Conservation (phyloP, 2,329 filamentous ascomycete genomes). For the Beauveria varroae region DNA sequence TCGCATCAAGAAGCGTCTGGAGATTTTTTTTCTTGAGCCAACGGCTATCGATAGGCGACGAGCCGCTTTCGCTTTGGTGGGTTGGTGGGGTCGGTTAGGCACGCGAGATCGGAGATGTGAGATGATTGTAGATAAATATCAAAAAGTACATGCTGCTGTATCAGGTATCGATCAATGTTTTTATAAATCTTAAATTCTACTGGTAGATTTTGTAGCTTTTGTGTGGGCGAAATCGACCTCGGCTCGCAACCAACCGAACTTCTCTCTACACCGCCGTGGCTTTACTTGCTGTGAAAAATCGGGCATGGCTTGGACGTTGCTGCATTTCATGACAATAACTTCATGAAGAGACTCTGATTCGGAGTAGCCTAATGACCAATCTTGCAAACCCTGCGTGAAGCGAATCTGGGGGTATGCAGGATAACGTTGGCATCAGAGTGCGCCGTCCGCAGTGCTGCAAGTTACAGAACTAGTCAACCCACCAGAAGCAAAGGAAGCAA, state of each 20-base stretch:
- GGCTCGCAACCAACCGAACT: too few species aligned
- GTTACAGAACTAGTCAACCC: not conserved
- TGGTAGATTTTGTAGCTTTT: too few species aligned
- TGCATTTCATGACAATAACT: not conserved
- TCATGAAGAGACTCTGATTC: not conserved
- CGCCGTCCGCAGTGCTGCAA: not conserved
- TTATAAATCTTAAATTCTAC: too few species aligned
- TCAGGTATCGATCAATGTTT: too few species aligned
- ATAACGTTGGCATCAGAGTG: not conserved
- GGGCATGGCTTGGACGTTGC: not conserved
- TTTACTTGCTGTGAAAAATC: not conserved
- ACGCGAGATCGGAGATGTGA: too few species aligned
- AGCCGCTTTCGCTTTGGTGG: not conserved
- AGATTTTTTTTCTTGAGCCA: not conserved
- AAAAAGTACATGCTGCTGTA: too few species aligned
- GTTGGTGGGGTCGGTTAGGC: not conserved
- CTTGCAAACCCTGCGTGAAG: too few species aligned
- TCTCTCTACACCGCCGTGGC: not conserved
- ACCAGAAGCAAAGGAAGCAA: not conserved
- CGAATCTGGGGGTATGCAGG: too few species aligned
- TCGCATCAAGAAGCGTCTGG: not conserved
- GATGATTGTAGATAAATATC: too few species aligned
- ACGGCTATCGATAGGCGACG: slow-evolving; percentile 2
- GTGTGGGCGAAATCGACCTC: too few species aligned
- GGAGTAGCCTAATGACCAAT: too few species aligned